Conservation (phyloP, 371 early-diverging fungal species). For the Nematocida sp. region DNA sequence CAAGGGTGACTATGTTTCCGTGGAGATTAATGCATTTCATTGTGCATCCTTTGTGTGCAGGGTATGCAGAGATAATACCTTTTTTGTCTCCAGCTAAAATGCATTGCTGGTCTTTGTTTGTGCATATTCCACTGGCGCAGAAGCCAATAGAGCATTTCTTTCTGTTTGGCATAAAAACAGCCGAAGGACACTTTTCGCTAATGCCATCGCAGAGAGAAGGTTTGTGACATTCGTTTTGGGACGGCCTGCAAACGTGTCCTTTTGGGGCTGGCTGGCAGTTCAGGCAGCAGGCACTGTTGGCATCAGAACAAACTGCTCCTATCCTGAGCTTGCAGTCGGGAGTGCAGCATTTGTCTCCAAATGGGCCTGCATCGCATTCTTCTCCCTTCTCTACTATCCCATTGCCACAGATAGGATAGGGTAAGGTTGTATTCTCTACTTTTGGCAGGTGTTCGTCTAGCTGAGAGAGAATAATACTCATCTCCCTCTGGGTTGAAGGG, state of each 20-base stretch:
- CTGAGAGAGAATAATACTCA: constrained; percentile 17
- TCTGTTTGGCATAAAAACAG: background rate
- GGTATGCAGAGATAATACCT: constrained; percentile 12
- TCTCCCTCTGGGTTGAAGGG: constrained; percentile 25
- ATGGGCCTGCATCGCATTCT: constrained; percentile 51
- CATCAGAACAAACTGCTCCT: constrained; percentile 36
- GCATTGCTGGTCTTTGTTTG: constrained; percentile 37
- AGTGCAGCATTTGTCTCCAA: constrained; percentile 47
- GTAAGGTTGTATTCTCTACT: constrained; percentile 16
- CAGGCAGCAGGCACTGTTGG: constrained; percentile 43
- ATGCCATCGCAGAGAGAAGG: constrained; percentile 30
- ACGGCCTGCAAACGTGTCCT: constrained; percentile 21
- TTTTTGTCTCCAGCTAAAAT: constrained; percentile 19
- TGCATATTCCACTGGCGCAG: constrained; percentile 43
- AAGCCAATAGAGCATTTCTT: constrained; percentile 29
- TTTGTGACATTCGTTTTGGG: constrained; percentile 40
- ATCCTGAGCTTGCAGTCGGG: constrained; percentile 40
- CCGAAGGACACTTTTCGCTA: background rate
- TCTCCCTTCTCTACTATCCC: constrained; percentile 37
- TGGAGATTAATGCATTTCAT: constrained; percentile 45
- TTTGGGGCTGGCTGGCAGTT: constrained; percentile 16
- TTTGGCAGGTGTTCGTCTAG: constrained; percentile 24
- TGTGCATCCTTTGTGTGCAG: constrained; percentile 32
- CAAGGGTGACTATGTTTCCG: constrained; percentile 4
- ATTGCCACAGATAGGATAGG: constrained; percentile 46